Conservation (phyloP, 805 yeast genomes). For the Candida endomychidarum region DNA sequence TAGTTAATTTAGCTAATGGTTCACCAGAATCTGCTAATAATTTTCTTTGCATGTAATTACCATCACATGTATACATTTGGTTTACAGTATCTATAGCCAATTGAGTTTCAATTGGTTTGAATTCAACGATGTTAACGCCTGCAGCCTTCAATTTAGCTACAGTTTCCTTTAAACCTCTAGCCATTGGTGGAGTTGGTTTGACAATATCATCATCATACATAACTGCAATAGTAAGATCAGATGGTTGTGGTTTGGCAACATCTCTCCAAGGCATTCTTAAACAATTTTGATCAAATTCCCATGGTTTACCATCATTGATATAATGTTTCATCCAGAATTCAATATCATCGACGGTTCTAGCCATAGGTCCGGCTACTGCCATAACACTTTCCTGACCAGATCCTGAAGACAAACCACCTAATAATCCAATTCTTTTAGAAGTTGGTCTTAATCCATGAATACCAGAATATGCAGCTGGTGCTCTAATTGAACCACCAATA, state of each 20-base stretch:
- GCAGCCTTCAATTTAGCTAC: constrained; percentile 56
- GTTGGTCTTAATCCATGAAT: constrained; percentile 45
- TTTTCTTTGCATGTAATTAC: constrained; percentile 56
- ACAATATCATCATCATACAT: constrained; percentile 65
- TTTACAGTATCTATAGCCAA: constrained; percentile 60
- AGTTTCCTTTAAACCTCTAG: constrained; percentile 54
- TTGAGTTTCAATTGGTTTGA: constrained; percentile 57
- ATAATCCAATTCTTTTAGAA: constrained; percentile 31
- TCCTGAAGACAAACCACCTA: constrained; percentile 53
- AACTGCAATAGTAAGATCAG: constrained; percentile 56
- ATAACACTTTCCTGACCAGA: constrained; percentile 66
- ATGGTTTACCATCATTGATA: constrained; percentile 63
- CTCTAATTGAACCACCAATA: constrained; percentile 46
- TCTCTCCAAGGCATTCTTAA: constrained; percentile 56
- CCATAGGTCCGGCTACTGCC: constrained; percentile 68
- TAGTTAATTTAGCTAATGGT: constrained; percentile 62
- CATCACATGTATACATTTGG: constrained; percentile 63
- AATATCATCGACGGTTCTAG: constrained; percentile 63
- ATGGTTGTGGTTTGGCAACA: constrained; percentile 39
- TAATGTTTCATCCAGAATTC: constrained; percentile 66
- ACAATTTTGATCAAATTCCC: constrained; percentile 51
- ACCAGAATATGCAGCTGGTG: constrained; percentile 44
- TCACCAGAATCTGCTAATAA: constrained; percentile 63
- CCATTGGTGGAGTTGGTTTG: constrained; percentile 65
- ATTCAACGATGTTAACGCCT: constrained; percentile 56